A percentile compares a stretch with the other conserved stretches of the same genome.
These are phyloP conservation scores for Didymellaceae sp. DNA, from an alignment of 2,329 filamentous ascomycete genomes.

Conservation along the genomic window DNA sequence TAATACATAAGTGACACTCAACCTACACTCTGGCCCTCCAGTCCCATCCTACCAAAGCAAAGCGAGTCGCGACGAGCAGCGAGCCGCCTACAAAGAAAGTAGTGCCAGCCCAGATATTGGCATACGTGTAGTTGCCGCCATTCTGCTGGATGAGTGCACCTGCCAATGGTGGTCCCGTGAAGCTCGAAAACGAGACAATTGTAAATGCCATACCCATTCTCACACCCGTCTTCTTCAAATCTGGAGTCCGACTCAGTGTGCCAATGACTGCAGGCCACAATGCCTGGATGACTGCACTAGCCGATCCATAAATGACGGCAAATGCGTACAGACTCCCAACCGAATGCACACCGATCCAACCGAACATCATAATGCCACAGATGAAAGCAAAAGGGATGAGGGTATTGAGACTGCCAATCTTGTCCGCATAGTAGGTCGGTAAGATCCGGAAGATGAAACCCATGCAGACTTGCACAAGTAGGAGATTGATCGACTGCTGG, in stretches of 20 bases:
- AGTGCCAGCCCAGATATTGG: slow-evolving; percentile 47
- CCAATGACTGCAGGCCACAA: slow-evolving; percentile 39
- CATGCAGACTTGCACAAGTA: slow-evolving; percentile 60
- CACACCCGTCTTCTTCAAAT: slow-evolving; percentile 43
- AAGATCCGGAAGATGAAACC: slow-evolving; percentile 58
- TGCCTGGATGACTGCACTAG: slow-evolving; percentile 39
- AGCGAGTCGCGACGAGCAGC: slow-evolving; percentile 36
- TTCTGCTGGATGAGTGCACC: slow-evolving; percentile 42
- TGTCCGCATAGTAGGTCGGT: slow-evolving; percentile 52
- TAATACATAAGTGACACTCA: too few species aligned
- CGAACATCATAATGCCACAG: slow-evolving; percentile 54
- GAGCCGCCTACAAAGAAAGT: slow-evolving; percentile 39
- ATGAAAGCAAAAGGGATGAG: slow-evolving; percentile 57
- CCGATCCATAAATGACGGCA: slow-evolving; percentile 41
- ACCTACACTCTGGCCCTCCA: slow-evolving; percentile 38
- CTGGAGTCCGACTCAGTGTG: slow-evolving; percentile 40
- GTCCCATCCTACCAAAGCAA: slow-evolving; percentile 38
- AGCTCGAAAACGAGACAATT: slow-evolving; percentile 43
- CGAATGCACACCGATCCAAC: slow-evolving; percentile 40
- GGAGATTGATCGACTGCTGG: slow-evolving; percentile 59
- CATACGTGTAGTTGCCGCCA: slow-evolving; percentile 40
- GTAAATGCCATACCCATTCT: slow-evolving; percentile 49
- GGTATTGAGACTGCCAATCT: slow-evolving; percentile 54
- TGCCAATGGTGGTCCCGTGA: slow-evolving; percentile 46
- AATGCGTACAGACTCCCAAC: slow-evolving; percentile 37